These are phyloP conservation scores for Leishmania lainsoni DNA, from an alignment of 208 protist species.

Conservation along the genomic window DNA sequence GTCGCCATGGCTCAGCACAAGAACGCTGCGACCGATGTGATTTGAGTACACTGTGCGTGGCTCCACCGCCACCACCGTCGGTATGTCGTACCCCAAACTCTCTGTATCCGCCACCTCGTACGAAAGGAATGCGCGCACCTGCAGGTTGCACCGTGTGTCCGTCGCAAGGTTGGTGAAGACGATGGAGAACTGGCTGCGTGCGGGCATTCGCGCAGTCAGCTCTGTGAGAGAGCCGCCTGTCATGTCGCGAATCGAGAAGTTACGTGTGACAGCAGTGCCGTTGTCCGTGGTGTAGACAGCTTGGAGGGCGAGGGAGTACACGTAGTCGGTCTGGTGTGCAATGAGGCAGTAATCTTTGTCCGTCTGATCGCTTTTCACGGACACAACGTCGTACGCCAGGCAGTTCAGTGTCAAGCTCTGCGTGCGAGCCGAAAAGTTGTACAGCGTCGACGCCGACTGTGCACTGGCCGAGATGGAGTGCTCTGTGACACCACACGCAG, in stretches of 20 bases:
- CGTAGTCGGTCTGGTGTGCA: constrained; percentile 68
- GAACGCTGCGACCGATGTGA: constrained; percentile 25
- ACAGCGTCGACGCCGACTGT: constrained; percentile 26
- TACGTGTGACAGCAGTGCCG: constrained; percentile 18
- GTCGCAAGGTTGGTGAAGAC: constrained; percentile 63
- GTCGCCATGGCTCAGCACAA: constrained; percentile 54
- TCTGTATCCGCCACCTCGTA: neutral
- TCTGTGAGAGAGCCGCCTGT: constrained; percentile 55
- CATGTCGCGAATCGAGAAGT: constrained; percentile 67
- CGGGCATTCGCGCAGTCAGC: constrained; percentile 39
- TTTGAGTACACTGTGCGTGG: constrained; percentile 59
- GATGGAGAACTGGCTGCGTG: constrained; percentile 39
- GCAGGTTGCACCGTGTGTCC: constrained; percentile 45
- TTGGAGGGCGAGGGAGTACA: constrained; percentile 45
- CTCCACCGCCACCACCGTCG: constrained; percentile 52
- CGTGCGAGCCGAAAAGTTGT: constrained; percentile 7
- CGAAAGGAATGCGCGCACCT: constrained; percentile 43
- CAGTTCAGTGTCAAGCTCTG: constrained; percentile 44
- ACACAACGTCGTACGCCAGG: constrained; percentile 69
- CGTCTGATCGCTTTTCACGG: constrained; percentile 31
- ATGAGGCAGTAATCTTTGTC: constrained; percentile 56
- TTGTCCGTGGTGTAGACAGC: constrained; percentile 36
- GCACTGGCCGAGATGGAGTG: constrained; percentile 17
- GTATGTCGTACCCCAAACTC: constrained; percentile 7
- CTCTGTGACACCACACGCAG: constrained; percentile 48